phyloP scores from a whole-genome alignment of 2,329 filamentous ascomycete species.

The Ophiostoma sp. region DNA sequence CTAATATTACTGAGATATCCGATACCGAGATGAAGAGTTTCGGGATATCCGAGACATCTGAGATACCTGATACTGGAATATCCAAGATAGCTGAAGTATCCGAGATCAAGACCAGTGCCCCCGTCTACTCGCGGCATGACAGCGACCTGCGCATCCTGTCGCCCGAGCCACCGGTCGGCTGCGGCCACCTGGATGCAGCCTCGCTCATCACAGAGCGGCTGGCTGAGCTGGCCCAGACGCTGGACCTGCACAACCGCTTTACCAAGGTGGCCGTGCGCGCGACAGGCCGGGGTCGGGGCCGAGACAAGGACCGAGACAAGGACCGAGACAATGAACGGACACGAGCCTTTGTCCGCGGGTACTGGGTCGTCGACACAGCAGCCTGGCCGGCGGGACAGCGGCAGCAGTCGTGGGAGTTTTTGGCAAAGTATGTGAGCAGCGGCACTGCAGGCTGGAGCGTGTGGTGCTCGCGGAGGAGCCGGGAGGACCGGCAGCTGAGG shows the following conservation, averaged over 20 bases:
- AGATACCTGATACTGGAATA: too few species aligned
- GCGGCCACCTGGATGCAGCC: slow-evolving; percentile 38
- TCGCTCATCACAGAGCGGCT: slow-evolving; percentile 55
- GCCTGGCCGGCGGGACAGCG: slow-evolving; percentile 49
- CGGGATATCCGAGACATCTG: too few species aligned
- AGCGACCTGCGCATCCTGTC: slow-evolving; percentile 46
- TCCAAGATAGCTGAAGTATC: neutral
- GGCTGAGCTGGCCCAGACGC: slow-evolving; percentile 47
- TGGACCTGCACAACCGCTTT: slow-evolving; percentile 50
- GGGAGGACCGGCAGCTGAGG: slow-evolving; percentile 46
- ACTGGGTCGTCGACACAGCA: slow-evolving; percentile 63
- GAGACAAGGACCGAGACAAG: too few species aligned
- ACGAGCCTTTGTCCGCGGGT: slow-evolving; percentile 63
- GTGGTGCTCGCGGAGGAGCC: slow-evolving; percentile 47
- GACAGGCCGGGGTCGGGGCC: too few species aligned
- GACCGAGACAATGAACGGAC: too few species aligned
- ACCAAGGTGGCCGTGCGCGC: slow-evolving; percentile 35
- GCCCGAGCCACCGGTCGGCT: slow-evolving; percentile 48
- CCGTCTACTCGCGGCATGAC: neutral
- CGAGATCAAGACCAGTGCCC: neutral
- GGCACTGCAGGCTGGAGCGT: slow-evolving; percentile 64
- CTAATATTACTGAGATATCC: too few species aligned
- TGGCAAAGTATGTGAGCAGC: slow-evolving; percentile 54
- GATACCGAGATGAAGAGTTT: too few species aligned
- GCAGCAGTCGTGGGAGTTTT: slow-evolving; percentile 55